Conservation (phyloP, 345 rosid species). For the Sonneratia alba region DNA sequence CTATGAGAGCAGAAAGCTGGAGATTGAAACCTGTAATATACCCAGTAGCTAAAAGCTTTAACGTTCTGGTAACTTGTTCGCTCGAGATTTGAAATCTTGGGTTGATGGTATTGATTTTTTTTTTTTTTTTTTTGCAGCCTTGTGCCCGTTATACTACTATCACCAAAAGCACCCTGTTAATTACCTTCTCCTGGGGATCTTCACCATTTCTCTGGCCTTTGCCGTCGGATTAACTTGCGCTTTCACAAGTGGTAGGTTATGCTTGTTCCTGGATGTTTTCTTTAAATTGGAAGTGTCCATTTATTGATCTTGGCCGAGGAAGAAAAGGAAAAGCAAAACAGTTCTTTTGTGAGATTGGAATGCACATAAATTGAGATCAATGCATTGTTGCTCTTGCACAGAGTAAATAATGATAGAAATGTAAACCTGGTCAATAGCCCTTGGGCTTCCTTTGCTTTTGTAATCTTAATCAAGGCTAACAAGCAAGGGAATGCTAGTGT, state of each 20-base stretch:
- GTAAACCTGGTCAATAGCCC: too few relatives aligned
- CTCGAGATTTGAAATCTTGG: neutral
- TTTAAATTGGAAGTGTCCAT: neutral
- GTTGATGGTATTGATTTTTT: neutral
- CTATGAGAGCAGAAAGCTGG: neutral
- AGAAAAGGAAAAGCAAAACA: neutral
- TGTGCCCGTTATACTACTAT: constrained; percentile 73
- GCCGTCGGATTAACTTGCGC: constrained; percentile 86
- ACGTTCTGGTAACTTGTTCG: neutral
- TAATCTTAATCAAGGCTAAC: too few relatives aligned
- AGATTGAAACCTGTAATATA: neutral
- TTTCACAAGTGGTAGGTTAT: constrained; percentile 39
- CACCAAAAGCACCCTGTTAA: constrained; percentile 88
- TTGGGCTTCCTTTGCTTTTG: too few relatives aligned
- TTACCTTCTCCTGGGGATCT: constrained; percentile 64
- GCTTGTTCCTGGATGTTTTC: neutral
- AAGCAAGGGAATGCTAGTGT: too few relatives aligned
- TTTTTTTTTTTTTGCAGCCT: constrained; percentile 32
- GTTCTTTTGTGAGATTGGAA: neutral
- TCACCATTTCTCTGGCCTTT: constrained; percentile 63
- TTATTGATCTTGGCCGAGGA: neutral
- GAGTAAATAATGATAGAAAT: too few relatives aligned
- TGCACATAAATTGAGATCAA: neutral
- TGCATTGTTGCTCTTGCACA: neutral
- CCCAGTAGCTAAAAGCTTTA: neutral